Percentiles rank a stretch among this genome's conserved stretches.
These are phyloP conservation scores for Zalaria sp. DNA, from an alignment of 2,329 filamentous ascomycete genomes.

Conservation along the genomic window DNA sequence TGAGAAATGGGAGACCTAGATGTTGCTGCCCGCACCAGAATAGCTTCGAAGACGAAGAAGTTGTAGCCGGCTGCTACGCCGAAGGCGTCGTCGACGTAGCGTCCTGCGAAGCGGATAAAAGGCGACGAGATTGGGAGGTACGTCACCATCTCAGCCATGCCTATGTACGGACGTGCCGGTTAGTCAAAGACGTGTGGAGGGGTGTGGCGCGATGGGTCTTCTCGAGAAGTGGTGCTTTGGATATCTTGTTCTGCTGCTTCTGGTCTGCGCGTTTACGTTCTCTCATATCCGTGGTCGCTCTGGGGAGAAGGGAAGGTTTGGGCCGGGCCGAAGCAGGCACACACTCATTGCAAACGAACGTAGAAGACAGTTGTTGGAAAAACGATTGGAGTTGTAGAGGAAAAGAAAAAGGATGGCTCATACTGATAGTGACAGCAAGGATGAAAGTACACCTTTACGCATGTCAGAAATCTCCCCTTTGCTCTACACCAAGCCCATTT, in stretches of 20 bases:
- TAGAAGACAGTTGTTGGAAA: too few species aligned
- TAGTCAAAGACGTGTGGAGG: background rate
- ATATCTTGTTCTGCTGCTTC: too few species aligned
- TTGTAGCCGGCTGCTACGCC: slow-evolving; percentile 32
- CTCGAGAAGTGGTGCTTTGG: background rate
- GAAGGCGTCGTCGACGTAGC: slow-evolving; percentile 62
- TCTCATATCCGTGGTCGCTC: too few species aligned
- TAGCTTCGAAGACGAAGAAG: slow-evolving; percentile 16
- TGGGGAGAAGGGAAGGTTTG: too few species aligned
- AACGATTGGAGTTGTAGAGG: too few species aligned
- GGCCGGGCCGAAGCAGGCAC: too few species aligned
- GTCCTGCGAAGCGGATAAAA: slow-evolving; percentile 64
- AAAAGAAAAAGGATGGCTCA: slow-evolving; percentile 9
- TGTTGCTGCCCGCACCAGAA: slow-evolving; percentile 5
- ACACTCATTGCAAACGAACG: too few species aligned
- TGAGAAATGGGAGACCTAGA: too few species aligned
- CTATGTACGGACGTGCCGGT: slow-evolving; percentile 7
- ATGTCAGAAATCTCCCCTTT: background rate
- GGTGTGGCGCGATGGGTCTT: background rate
- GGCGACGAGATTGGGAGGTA: slow-evolving; percentile 64
- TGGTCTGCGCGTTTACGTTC: too few species aligned
- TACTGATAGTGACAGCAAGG: slow-evolving; percentile 26
- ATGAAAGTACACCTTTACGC: slow-evolving; percentile 26
- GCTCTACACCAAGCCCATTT: background rate
- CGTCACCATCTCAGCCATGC: slow-evolving; percentile 63